Evolutionary conservation across 148 eudicot genomes (phyloP).

Genomic region (Oxyria digyna): DNA sequence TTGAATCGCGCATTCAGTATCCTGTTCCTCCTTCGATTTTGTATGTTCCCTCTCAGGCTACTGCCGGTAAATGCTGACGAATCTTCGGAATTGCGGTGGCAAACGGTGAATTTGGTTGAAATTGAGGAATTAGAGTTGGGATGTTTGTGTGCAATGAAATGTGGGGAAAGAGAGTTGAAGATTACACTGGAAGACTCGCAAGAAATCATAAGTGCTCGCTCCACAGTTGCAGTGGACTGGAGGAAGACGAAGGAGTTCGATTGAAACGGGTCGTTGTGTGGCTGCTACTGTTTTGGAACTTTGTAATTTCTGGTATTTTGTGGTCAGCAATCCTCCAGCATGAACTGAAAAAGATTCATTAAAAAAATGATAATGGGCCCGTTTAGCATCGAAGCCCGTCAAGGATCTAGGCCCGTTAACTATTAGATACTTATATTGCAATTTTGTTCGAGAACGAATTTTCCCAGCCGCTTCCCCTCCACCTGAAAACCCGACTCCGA

Average conservation of each 20-base stretch:
- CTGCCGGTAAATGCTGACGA: not conserved
- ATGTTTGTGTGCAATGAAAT: conserved; percentile 5
- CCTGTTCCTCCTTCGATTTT: not conserved
- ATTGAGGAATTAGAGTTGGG: not conserved
- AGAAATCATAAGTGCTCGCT: conserved; percentile 4
- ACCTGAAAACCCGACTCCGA: too few species aligned
- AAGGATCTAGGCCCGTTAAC: not conserved
- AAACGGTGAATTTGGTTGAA: not conserved
- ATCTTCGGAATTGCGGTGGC: not conserved
- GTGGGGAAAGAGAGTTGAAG: conserved; percentile 14
- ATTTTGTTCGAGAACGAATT: too few species aligned
- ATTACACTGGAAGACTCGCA: conserved; percentile 8
- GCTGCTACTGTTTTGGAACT: not conserved
- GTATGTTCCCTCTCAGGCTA: conserved; percentile 12
- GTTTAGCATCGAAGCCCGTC: not conserved
- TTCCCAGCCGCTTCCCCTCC: too few species aligned
- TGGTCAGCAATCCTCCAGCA: not conserved
- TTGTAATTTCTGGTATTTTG: not conserved
- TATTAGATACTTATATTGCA: too few species aligned
- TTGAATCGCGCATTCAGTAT: not conserved
- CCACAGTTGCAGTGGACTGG: not conserved
- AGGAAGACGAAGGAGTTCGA: not conserved
- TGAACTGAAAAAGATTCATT: not conserved
- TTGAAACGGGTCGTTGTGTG: conserved; percentile 2
- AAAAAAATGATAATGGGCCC: not conserved